Evolutionary conservation across 768 basidiomycete genomes (phyloP), one percentile per base, ranked within the genome.

Genomic region (Podaxis sp.): DNA sequence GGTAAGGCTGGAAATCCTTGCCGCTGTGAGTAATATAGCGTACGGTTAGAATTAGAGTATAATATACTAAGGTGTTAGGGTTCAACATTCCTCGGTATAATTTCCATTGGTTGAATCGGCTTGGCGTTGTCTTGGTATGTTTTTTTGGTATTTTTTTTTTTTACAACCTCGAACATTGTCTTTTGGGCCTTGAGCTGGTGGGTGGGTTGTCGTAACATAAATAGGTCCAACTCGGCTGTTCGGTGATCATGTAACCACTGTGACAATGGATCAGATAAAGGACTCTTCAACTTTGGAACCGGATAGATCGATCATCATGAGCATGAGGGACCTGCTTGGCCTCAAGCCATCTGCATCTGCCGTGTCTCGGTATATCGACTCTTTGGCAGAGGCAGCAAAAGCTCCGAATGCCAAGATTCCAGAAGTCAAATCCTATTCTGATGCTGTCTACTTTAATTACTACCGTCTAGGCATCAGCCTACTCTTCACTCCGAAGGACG

Each of bases 371-470:
- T 84, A 80, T 62, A 73, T 90, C 59, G 38, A 68, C 9, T 68
- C 67, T 6, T 66, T 85, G 13, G 66, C 74, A 5, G 40, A 66
- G 6, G 61, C 72, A 10, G 46, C 72, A n/a, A 59, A 65, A 4
- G n/a, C n/a, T 1, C 10, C 57, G 5, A 28, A 10, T 2, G 4
- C 50, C 46, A 47, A 16, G 37, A 27, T 25, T n/a, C 87, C 91
- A 35, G 83, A 91, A 65, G 74, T 93, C 72, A 93, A 91, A 70
- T 77, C 85, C 0, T 95, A 92, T 71, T 70, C 91, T 28, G 93
- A 97, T 71, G 82, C 83, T 6, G 85, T 93, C 64, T 98, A 95
- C 77, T 83, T 91, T 76, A 95, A 92, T 71, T 95, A 93, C 75
- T 82, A 80, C 68, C 35, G 79, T 0, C 79, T 95, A 32, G 95